phyloP scores from a whole-genome alignment of 106 monocot species.

The Phalaenopsis aphrodite region DNA sequence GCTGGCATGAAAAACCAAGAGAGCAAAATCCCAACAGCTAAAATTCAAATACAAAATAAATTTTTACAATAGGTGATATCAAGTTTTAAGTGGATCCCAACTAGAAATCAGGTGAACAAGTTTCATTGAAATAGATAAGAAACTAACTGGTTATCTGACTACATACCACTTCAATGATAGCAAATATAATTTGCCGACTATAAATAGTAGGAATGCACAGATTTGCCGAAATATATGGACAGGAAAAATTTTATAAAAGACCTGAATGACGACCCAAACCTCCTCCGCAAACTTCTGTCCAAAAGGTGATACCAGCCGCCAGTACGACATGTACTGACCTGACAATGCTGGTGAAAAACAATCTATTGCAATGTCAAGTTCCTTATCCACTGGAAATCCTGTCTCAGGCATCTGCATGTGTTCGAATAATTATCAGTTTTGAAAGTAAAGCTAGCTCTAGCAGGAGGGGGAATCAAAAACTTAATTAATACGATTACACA shows the following conservation, averaged over 20 bases:
- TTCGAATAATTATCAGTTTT: background rate
- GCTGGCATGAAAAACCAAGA: too few relatives aligned
- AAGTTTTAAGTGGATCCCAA: too few relatives aligned
- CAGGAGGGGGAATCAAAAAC: too few relatives aligned
- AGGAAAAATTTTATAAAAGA: constrained; percentile 3
- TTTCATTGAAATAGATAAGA: too few relatives aligned
- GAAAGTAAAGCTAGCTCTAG: background rate
- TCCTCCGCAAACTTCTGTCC: constrained; percentile 77
- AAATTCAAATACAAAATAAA: too few relatives aligned
- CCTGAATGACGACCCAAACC: constrained; percentile 85
- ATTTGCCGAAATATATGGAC: background rate
- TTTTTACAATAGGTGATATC: too few relatives aligned
- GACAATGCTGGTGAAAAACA: constrained; percentile 50
- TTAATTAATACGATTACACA: too few relatives aligned
- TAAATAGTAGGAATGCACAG: background rate
- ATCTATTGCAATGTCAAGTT: constrained; percentile 78
- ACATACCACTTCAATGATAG: background rate
- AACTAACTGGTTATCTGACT: too few relatives aligned
- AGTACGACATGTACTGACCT: constrained; percentile 71
- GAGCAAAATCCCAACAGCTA: too few relatives aligned
- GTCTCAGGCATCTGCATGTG: constrained; percentile 43
- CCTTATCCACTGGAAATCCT: constrained; percentile 40
- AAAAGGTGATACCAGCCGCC: constrained; percentile 59
- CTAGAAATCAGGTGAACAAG: too few relatives aligned
- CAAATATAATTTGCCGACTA: background rate